Evolutionary conservation across 192 early-diverging fungal genomes (phyloP).

Genomic region (Coemansia sp.): DNA sequence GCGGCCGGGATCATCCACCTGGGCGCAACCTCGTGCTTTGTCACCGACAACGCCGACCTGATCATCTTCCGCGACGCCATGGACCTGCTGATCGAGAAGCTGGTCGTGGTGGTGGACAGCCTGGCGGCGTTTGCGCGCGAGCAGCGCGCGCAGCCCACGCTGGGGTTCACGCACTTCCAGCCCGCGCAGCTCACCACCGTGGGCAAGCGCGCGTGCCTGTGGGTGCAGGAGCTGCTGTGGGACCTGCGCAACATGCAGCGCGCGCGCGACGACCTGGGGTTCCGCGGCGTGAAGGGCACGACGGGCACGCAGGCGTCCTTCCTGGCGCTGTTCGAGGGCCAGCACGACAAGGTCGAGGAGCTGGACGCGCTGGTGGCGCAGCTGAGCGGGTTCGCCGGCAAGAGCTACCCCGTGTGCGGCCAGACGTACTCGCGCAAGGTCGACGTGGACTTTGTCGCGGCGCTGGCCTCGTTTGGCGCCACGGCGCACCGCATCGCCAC

Average conservation of each 20-base stretch:
- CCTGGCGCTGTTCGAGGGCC: slow-evolving; percentile 88
- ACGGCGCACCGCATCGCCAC: slow-evolving; percentile 96
- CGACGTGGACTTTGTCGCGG: slow-evolving; percentile 84
- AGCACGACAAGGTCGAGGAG: slow-evolving; percentile 90
- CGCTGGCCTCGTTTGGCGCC: slow-evolving; percentile 89
- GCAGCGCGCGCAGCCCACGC: slow-evolving; percentile 84
- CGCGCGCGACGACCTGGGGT: slow-evolving; percentile 81
- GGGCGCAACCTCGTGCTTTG: slow-evolving; percentile 97
- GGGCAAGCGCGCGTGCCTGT: slow-evolving; percentile 93
- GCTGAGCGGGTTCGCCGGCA: slow-evolving; percentile 72
- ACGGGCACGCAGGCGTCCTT: slow-evolving; percentile 99
- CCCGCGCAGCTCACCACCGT: slow-evolving; percentile 98
- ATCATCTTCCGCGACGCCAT: slow-evolving; percentile 94
- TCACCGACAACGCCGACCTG: slow-evolving; percentile 99
- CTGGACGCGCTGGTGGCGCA: slow-evolving; percentile 90
- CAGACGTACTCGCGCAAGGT: slow-evolving; percentile 99
- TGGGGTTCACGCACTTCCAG: slow-evolving; percentile 99
- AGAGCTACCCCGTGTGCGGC: slow-evolving; percentile 87
- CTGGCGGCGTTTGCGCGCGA: slow-evolving; percentile 74
- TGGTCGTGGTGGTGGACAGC: slow-evolving; percentile 77
- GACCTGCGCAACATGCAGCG: slow-evolving; percentile 92
- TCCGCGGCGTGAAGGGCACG: slow-evolving; percentile 97
- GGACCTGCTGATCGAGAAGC: slow-evolving; percentile 87
- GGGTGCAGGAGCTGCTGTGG: slow-evolving; percentile 96
- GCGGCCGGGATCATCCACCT: slow-evolving; percentile 97